A percentile compares a stretch with the other conserved stretches of the same genome.
Conservation (phyloP, 352 stramenopile species). For the Aphanomyces cochlioides region DNA sequence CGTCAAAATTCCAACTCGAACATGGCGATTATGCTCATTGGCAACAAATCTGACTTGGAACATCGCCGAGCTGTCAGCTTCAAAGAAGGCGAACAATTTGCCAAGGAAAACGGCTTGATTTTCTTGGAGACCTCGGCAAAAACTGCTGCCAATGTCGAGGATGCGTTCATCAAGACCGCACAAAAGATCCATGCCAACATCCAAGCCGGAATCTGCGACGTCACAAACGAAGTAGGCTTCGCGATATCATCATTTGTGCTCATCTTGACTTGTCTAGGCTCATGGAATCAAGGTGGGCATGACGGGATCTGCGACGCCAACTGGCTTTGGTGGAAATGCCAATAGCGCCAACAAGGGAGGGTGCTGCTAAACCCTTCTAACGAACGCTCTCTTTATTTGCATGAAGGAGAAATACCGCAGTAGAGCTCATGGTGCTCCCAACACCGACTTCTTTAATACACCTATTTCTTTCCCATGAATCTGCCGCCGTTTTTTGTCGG, state of each 20-base stretch:
- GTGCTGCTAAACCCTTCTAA: slow-evolving; percentile 57
- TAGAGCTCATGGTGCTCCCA: too few species aligned
- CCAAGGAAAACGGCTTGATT: slow-evolving; percentile 98
- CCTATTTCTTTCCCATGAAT: too few species aligned
- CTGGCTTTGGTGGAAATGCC: slow-evolving; percentile 69
- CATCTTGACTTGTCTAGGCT: slow-evolving; percentile 39
- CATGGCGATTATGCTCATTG: slow-evolving; percentile 99
- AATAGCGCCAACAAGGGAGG: slow-evolving; percentile 58
- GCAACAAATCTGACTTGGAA: slow-evolving; percentile 98
- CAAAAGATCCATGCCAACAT: slow-evolving; percentile 97
- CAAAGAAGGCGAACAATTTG: slow-evolving; percentile 98
- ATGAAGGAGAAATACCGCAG: too few species aligned
- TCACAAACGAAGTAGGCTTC: slow-evolving; percentile 86
- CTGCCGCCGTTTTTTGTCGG: too few species aligned
- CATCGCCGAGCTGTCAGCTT: slow-evolving; percentile 93
- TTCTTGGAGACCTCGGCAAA: slow-evolving; percentile 99
- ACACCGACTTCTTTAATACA: too few species aligned
- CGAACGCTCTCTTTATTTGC: too few species aligned
- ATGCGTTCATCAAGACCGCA: slow-evolving; percentile 94
- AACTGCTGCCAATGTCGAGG: slow-evolving; percentile 98
- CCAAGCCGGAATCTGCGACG: slow-evolving; percentile 91
- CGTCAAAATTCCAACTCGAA: slow-evolving; percentile 98
- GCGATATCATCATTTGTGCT: not conserved
- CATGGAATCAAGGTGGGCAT: slow-evolving; percentile 88
- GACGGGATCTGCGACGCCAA: slow-evolving; percentile 70